These are phyloP conservation scores for Coelastrella sp. DNA, from an alignment of 139 green algal genomes.

Conservation along the genomic window DNA sequence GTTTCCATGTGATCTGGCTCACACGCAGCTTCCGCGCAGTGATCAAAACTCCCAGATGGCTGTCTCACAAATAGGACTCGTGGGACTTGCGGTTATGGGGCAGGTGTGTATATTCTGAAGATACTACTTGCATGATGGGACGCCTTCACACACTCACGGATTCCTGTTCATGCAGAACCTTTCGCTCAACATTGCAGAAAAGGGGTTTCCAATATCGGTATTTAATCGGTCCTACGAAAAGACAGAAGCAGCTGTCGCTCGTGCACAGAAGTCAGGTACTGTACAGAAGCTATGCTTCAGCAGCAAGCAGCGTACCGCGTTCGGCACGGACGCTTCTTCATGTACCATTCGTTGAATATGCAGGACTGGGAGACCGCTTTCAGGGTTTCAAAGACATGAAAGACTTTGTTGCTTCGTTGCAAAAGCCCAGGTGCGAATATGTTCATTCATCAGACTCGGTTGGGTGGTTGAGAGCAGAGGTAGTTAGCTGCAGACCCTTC, in stretches of 20 bases:
- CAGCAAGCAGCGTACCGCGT: neutral
- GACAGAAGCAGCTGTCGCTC: slow-evolving; percentile 91
- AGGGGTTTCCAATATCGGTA: slow-evolving; percentile 98
- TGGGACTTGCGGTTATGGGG: slow-evolving; percentile 98
- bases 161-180: slow-evolving; percentile 90
- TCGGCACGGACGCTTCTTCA: neutral
- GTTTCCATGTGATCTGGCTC: slow-evolving; percentile 14
- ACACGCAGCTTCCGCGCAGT: slow-evolving; percentile 22
- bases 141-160: neutral
- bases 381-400: slow-evolving; percentile 91
- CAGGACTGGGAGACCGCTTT: slow-evolving; percentile 87
- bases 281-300: neutral
- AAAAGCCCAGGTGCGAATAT: slow-evolving; percentile 91
- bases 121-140: neutral
- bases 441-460: too few relatives aligned
- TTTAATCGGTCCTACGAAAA: slow-evolving; percentile 97
- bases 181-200: slow-evolving; percentile 98
- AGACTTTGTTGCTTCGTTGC: slow-evolving; percentile 94
- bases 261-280: slow-evolving; percentile 92
- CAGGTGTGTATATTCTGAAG: slow-evolving; percentile 77
- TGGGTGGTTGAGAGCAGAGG: too few relatives aligned
- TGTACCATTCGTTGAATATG: neutral
- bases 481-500: too few relatives aligned
- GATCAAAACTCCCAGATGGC: slow-evolving; percentile 38
- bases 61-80: slow-evolving; percentile 87